Evolutionary conservation across 257 asterid species (phyloP).

Genomic region (Fraxinus americana): DNA sequence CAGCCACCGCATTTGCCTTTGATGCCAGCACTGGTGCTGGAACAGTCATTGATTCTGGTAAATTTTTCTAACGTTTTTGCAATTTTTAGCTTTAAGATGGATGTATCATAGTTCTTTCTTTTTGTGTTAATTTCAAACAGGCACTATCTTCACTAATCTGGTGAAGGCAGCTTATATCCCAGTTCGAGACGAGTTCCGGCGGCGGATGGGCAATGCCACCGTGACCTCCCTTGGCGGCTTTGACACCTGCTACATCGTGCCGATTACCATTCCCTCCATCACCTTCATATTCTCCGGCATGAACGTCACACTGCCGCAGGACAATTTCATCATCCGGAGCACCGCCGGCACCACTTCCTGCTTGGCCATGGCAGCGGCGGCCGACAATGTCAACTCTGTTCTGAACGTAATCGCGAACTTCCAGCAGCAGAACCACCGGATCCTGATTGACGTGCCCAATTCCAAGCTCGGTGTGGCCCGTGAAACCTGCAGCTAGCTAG

Average conservation of each 20-base stretch:
- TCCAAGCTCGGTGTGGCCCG: slow-evolving; percentile 68
- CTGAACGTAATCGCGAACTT: slow-evolving; percentile 67
- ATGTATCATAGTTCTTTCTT: not conserved
- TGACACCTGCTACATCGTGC: slow-evolving; percentile 86
- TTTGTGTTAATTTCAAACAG: slow-evolving; percentile 26
- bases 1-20: slow-evolving; percentile 56
- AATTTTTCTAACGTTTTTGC: not conserved
- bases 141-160: slow-evolving; percentile 72
- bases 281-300: slow-evolving; percentile 79
- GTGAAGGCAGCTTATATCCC: slow-evolving; percentile 79
- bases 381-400: slow-evolving; percentile 52
- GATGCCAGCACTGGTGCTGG: slow-evolving; percentile 77
- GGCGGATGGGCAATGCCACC: slow-evolving; percentile 61
- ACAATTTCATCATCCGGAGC: slow-evolving; percentile 80
- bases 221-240: slow-evolving; percentile 80
- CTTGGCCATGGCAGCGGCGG: slow-evolving; percentile 75
- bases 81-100: not conserved
- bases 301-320: slow-evolving; percentile 79
- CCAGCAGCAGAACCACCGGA: slow-evolving; percentile 85
- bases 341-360: slow-evolving; percentile 52
- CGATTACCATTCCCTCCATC: slow-evolving; percentile 62
- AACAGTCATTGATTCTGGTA: slow-evolving; percentile 81
- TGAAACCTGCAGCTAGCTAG: slow-evolving; percentile 54
- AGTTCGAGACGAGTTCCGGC: slow-evolving; percentile 75
- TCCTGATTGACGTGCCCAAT: slow-evolving; percentile 55